phyloP scores from a whole-genome alignment of 768 basidiomycete genomes.

The Boletus tomentosulus region DNA sequence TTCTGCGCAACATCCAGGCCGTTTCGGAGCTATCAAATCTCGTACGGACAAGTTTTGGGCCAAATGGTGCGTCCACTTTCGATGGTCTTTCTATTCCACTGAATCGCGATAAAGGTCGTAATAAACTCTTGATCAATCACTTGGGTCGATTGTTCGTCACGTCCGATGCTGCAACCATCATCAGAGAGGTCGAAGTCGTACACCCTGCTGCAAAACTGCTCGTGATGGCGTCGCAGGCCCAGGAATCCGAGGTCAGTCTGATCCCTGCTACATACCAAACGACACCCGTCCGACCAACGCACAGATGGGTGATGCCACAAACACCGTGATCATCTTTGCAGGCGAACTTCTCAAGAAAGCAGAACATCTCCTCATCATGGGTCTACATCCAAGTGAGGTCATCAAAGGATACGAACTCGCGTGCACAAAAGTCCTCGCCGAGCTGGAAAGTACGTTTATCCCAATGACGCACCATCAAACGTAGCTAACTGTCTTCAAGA shows the following conservation, averaged over 20 bases:
- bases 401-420: constrained; percentile 95
- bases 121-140: constrained; percentile 98
- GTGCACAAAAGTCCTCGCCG: constrained; percentile 72
- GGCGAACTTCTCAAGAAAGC: constrained; percentile 94
- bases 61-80: constrained; percentile 66
- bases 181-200: constrained; percentile 95
- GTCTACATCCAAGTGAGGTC: constrained; percentile 93
- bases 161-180: constrained; percentile 98
- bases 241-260: constrained; percentile 79
- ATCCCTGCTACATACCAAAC: not conserved
- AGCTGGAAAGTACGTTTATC: constrained; percentile 79
- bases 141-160: constrained; percentile 94
- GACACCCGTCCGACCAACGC: constrained; percentile 1
- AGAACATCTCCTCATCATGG: constrained; percentile 91
- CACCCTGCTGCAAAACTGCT: constrained; percentile 98
- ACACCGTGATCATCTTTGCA: constrained; percentile 90
- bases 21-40: constrained; percentile 94
- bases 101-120: constrained; percentile 59
- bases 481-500: constrained; percentile 38
- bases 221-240: constrained; percentile 98
- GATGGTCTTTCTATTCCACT: not conserved
- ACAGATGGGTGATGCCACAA: constrained; percentile 97
- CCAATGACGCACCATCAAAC: constrained; percentile 6
- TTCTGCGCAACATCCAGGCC: constrained; percentile 93
- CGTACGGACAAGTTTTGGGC: constrained; percentile 93